Conservation (phyloP, 2,329 filamentous ascomycete genomes). For the Amauroascus verrucosus region DNA sequence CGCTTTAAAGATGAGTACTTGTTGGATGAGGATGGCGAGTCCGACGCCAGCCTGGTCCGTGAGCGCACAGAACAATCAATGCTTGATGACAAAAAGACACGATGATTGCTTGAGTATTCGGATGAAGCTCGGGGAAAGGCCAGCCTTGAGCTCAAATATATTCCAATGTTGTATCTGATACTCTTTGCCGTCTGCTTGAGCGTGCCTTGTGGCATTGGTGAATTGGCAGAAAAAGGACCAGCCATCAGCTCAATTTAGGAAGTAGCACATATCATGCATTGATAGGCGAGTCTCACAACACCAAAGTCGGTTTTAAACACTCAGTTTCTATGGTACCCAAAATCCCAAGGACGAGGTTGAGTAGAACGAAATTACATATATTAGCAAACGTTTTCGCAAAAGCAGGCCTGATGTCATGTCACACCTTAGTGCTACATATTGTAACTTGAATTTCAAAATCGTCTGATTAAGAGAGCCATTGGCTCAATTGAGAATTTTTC, state of each 20-base stretch:
- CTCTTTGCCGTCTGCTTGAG: no score
- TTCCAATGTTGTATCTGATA: no score
- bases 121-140: background rate
- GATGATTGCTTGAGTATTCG: background rate
- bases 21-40: slow-evolving; percentile 6
- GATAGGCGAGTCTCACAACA: no score
- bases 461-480: no score
- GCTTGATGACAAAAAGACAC: slow-evolving; percentile 1
- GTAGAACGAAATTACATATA: background rate
- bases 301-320: no score
- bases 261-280: no score
- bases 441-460: background rate
- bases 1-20: slow-evolving; percentile 32
- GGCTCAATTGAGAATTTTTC: no score
- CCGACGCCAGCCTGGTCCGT: background rate
- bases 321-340: no score
- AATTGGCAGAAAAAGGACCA: no score
- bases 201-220: no score
- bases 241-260: no score
- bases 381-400: background rate
- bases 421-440: background rate
- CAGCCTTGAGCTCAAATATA: no score
- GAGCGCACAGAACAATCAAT: background rate
- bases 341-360: background rate
- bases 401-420: background rate